Evolutionary conservation across 2,329 filamentous ascomycete genomes (phyloP).

Genomic region (Macrophomina pseudophaseolina): DNA sequence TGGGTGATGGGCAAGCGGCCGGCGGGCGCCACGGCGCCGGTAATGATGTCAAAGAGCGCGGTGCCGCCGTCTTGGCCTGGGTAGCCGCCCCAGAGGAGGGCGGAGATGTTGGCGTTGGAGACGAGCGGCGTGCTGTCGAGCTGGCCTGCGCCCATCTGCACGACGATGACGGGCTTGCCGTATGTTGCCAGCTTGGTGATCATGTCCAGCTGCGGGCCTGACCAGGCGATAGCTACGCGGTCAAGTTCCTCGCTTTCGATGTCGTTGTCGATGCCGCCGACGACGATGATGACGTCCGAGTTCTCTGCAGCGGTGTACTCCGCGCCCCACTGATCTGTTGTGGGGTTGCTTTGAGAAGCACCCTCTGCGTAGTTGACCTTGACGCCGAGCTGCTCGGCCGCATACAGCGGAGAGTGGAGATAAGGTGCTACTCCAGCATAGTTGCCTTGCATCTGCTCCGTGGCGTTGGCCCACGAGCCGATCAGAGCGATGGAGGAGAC

Average conservation of each 20-base stretch:
- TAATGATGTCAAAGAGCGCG: conserved; percentile 61
- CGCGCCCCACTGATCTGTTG: conserved; percentile 33
- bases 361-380: conserved; percentile 53
- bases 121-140: conserved; percentile 59
- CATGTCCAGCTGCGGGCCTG: conserved; percentile 56
- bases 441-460: conserved; percentile 59
- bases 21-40: conserved; percentile 56
- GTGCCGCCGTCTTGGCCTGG: conserved; percentile 65
- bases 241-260: conserved; percentile 61
- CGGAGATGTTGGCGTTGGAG: conserved; percentile 54
- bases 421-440: conserved; percentile 64
- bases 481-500: conserved; percentile 58
- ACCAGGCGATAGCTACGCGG: conserved; percentile 58
- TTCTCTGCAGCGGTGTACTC: conserved; percentile 42
- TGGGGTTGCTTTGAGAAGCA: conserved; percentile 39
- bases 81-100: conserved; percentile 64
- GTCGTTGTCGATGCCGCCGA: conserved; percentile 60
- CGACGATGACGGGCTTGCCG: conserved; percentile 58
- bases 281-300: conserved; percentile 60
- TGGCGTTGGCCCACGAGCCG: conserved; percentile 64
- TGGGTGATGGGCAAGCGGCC: conserved; percentile 62
- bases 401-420: conserved; percentile 58
- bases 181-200: conserved; percentile 53
- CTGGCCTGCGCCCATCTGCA: conserved; percentile 57
- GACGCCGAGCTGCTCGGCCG: conserved; percentile 54